Conservation (phyloP, 345 rosid genomes). For the Camelina sativa region DNA sequence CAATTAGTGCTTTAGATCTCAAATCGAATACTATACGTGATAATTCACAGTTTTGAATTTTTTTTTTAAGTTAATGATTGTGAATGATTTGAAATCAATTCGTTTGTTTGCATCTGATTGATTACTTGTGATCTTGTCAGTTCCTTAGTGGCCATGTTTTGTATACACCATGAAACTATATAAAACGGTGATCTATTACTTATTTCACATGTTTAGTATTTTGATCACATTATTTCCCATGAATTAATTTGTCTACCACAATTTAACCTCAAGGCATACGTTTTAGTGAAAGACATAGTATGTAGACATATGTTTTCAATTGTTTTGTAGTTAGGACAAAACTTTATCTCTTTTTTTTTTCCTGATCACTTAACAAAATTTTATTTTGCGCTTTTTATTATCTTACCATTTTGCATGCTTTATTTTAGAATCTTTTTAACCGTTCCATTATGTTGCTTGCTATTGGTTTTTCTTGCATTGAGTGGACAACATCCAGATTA, state of each 20-base stretch:
- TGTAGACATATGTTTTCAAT: not conserved
- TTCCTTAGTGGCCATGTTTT: slow-evolving; percentile 26
- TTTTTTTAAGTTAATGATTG: slow-evolving; percentile 5
- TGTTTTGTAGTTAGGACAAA: slow-evolving; percentile 1
- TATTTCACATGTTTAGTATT: slow-evolving; percentile 19
- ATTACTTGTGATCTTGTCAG: slow-evolving; percentile 36
- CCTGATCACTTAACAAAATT: too few species aligned
- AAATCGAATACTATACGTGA: not conserved
- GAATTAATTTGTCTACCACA: slow-evolving; percentile 9
- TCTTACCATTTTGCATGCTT: too few species aligned
- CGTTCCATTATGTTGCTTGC: too few species aligned
- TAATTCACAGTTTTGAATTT: not conserved
- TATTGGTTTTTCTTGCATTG: too few species aligned
- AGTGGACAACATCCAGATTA: too few species aligned
- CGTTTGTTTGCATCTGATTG: slow-evolving; percentile 37
- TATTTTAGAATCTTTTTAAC: too few species aligned
- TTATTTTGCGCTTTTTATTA: not conserved
- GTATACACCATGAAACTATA: slow-evolving; percentile 1
- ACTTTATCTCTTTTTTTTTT: not conserved
- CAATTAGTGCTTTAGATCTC: slow-evolving; percentile 14
- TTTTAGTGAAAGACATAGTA: not conserved
- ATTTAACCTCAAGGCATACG: not conserved
- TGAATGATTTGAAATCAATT: slow-evolving; percentile 31
- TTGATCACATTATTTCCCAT: slow-evolving; percentile 17
- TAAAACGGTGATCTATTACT: not conserved